Conservation (phyloP, 768 basidiomycete genomes). For the Auricularia sp. region DNA sequence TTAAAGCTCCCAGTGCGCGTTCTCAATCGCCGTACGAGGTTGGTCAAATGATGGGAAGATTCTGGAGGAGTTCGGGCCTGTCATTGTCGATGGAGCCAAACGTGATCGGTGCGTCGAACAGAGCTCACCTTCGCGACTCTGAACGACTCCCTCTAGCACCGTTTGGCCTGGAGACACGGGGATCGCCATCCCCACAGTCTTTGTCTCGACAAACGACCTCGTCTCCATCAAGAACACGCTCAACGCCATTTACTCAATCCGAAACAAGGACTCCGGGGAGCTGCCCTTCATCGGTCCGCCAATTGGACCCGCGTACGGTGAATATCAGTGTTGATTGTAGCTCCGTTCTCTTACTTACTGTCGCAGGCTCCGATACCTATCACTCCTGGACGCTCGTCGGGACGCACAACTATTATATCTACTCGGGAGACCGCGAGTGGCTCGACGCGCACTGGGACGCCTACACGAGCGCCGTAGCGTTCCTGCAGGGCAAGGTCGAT, state of each 20-base stretch:
- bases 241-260: not conserved
- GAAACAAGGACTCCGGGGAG: conserved; percentile 21
- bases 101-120: conserved; percentile 4
- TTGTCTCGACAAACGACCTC: conserved; percentile 53
- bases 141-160: not conserved
- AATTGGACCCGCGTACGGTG: not conserved
- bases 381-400: conserved; percentile 54
- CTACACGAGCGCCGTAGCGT: conserved; percentile 42
- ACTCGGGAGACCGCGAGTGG: conserved; percentile 44
- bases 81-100: conserved; percentile 11
- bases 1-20: too few relatives aligned
- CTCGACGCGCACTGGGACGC: conserved; percentile 42
- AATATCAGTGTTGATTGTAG: not conserved
- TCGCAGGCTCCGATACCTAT: conserved; percentile 34
- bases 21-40: not conserved
- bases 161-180: conserved; percentile 37
- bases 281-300: conserved; percentile 23
- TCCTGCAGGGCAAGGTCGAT: conserved; percentile 38
- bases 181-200: conserved; percentile 49
- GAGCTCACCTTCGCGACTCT: too few relatives aligned
- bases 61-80: conserved; percentile 4
- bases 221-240: conserved; percentile 34
- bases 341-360: too few relatives aligned
- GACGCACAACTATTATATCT: conserved; percentile 47
- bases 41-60: conserved; percentile 7